These are phyloP conservation scores for Ilyonectria mors-panacis DNA, from an alignment of 2,329 filamentous ascomycete genomes.

Conservation along the genomic window DNA sequence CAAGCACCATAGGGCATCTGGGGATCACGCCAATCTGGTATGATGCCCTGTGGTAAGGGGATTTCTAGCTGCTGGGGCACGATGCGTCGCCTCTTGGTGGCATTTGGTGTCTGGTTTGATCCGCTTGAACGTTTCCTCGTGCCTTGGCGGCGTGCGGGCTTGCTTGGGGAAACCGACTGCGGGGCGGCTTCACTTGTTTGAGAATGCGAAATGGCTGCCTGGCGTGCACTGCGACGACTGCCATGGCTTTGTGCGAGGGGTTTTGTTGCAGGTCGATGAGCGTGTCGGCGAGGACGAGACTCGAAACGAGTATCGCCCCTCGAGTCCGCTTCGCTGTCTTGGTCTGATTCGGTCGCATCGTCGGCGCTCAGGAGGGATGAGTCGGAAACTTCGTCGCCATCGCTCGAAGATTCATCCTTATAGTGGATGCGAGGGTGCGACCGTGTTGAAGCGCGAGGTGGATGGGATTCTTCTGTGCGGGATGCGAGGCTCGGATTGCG, in stretches of 20 bases:
- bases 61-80: conserved; percentile 25
- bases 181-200: background rate
- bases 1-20: conserved; percentile 78
- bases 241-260: conserved; percentile 6
- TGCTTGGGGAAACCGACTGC: background rate
- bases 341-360: conserved; percentile 25
- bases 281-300: conserved; percentile 24
- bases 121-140: conserved; percentile 37
- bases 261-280: conserved; percentile 1
- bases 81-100: conserved; percentile 41
- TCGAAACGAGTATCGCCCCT: conserved; percentile 19
- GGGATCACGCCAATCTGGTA: conserved; percentile 70
- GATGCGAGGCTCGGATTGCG: conserved; percentile 45
- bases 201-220: conserved; percentile 29
- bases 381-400: conserved; percentile 28
- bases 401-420: conserved; percentile 33
- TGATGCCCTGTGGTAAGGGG: conserved; percentile 42
- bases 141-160: conserved; percentile 13
- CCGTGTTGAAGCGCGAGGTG: conserved; percentile 36
- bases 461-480: conserved; percentile 22
- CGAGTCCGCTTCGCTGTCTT: conserved; percentile 31
- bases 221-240: conserved; percentile 32
- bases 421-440: conserved; percentile 29
- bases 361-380: conserved; percentile 28
- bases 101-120: conserved; percentile 17